A percentile compares a stretch with the other conserved stretches of the same genome.
Evolutionary conservation across 106 monocot species (phyloP).

Genomic region (Dioscorea alata): DNA sequence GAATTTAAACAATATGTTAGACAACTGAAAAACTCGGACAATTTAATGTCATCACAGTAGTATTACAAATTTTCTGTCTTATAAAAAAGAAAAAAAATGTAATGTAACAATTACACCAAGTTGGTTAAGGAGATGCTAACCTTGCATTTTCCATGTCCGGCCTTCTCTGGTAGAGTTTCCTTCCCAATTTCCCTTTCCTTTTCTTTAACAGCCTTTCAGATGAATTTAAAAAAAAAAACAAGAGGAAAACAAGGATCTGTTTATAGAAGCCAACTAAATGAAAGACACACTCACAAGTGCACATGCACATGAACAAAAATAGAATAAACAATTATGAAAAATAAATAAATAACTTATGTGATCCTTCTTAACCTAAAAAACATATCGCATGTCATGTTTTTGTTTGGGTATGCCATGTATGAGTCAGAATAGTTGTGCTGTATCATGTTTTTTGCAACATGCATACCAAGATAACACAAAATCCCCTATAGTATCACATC

Average conservation of each 20-base stretch:
- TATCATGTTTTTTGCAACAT: too few relatives aligned
- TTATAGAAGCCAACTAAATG: neutral
- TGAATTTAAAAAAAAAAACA: neutral
- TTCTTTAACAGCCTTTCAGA: slow-evolving; percentile 16
- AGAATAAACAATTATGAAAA: neutral
- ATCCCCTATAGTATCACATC: too few relatives aligned
- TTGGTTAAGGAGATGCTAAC: neutral
- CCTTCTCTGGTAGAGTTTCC: slow-evolving; percentile 9
- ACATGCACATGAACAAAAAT: neutral
- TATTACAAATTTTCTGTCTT: neutral
- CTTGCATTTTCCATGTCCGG: slow-evolving; percentile 19
- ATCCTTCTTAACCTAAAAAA: too few relatives aligned
- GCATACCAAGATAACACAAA: too few relatives aligned
- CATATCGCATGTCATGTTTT: too few relatives aligned
- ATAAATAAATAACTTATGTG: neutral
- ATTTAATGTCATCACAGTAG: neutral
- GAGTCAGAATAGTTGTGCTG: too few relatives aligned
- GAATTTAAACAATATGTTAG: neutral
- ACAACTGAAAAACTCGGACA: neutral
- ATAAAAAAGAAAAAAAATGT: neutral
- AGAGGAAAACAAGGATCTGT: neutral
- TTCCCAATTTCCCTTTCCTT: slow-evolving; percentile 11
- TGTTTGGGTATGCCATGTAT: too few relatives aligned
- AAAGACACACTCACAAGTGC: neutral
- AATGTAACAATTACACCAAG: neutral